Percentiles rank a stretch among this genome's conserved stretches.
These are phyloP conservation scores for Tetracladium setigerum DNA, from an alignment of 495 filamentous ascomycete genomes.

Conservation along the genomic window DNA sequence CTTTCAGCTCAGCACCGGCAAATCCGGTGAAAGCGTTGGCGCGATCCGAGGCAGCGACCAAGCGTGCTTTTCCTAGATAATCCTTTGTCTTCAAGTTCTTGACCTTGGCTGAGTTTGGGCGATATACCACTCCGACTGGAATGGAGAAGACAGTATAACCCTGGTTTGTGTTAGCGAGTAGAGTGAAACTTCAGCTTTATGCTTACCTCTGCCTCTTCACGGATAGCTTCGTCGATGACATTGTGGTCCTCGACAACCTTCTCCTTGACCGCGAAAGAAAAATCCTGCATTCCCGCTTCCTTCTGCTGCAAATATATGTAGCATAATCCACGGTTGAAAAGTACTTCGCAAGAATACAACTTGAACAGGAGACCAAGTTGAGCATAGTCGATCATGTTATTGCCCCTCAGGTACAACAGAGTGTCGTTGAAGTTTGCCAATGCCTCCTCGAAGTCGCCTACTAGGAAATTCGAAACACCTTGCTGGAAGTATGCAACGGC, in stretches of 20 bases:
- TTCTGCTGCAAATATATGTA: conserved; percentile 95
- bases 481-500: conserved; percentile 98
- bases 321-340: conserved; percentile 96
- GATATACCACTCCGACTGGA: conserved; percentile 88
- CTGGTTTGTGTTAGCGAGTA: conserved; percentile 33
- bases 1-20: conserved; percentile 66
- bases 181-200: conserved; percentile 13
- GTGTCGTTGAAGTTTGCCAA: conserved; percentile 99
- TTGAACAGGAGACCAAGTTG: conserved; percentile 95
- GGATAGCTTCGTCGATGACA: conserved; percentile 95
- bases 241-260: conserved; percentile 92
- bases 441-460: conserved; percentile 96
- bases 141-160: conserved; percentile 99
- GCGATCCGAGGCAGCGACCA: conserved; percentile 87
- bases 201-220: conserved; percentile 81
- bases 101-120: conserved; percentile 95
- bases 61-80: conserved; percentile 87
- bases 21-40: conserved; percentile 71
- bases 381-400: conserved; percentile 96
- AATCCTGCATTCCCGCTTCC: conserved; percentile 81
- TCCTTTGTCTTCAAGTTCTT: conserved; percentile 96
- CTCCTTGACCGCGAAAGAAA: conserved; percentile 89
- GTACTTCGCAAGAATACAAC: conserved; percentile 91
- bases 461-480: conserved; percentile 95
- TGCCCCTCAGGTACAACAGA: conserved; percentile 86